phyloP scores from a whole-genome alignment of 441 rosid genomes.

The Metrosideros polymorpha region DNA sequence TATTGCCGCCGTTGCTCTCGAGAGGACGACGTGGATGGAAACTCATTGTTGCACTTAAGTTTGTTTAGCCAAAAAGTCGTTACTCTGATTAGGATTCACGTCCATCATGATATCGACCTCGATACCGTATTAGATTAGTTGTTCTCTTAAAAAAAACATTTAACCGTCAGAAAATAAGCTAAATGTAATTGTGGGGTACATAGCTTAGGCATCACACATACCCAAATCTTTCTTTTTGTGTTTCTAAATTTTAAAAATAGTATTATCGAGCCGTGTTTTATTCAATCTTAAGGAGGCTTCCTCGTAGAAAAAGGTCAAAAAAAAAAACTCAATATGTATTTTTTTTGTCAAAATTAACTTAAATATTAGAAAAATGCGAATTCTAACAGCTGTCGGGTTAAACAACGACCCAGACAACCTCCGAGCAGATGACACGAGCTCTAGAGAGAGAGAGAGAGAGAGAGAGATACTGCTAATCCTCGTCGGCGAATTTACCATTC shows the following conservation, averaged over 20 bases:
- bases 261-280: background rate
- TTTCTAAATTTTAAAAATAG: background rate
- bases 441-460: background rate
- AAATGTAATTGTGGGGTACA: background rate
- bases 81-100: too few species aligned
- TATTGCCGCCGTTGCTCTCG: rapidly evolving
- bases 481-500: background rate
- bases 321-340: too few species aligned
- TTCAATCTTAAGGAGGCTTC: background rate
- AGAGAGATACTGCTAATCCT: background rate
- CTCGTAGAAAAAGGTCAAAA: background rate
- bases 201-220: too few species aligned
- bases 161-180: rapidly evolving
- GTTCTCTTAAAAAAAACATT: rapidly evolving
- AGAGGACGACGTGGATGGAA: rapidly evolving
- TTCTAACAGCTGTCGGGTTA: background rate
- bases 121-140: background rate
- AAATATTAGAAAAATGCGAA: too few species aligned
- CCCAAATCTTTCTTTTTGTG: background rate
- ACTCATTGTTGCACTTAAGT: too few species aligned
- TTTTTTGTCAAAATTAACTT: too few species aligned
- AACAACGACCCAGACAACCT: background rate
- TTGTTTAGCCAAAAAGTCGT: too few species aligned
- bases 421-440: background rate
- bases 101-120: too few species aligned